phyloP scores from a whole-genome alignment of 805 yeast species.

The Spathaspora arborariae region DNA sequence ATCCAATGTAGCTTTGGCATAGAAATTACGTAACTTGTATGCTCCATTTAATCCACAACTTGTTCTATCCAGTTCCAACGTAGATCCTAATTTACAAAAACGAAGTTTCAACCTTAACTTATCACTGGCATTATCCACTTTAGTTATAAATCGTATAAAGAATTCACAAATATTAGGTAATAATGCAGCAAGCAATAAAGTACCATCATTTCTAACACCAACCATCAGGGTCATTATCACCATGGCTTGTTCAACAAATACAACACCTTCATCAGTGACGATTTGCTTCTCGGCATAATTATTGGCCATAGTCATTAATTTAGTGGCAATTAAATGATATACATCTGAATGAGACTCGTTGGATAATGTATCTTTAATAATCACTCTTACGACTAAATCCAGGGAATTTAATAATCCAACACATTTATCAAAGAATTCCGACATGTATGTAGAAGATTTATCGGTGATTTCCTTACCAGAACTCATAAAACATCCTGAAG shows the following conservation, averaged over 20 bases:
- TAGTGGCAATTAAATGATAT: constrained; percentile 45
- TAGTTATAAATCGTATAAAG: constrained; percentile 24
- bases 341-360: constrained; percentile 60
- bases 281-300: constrained; percentile 25
- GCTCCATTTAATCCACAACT: constrained; percentile 42
- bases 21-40: constrained; percentile 42
- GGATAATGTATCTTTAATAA: constrained; percentile 67
- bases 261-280: constrained; percentile 25
- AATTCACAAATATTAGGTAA: constrained; percentile 27
- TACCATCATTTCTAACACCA: constrained; percentile 28
- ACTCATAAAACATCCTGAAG: constrained; percentile 57
- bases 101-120: constrained; percentile 40
- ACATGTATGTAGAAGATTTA: constrained; percentile 34
- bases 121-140: constrained; percentile 24
- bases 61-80: constrained; percentile 30
- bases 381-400: constrained; percentile 58
- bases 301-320: constrained; percentile 36
- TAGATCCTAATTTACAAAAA: constrained; percentile 35
- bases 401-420: constrained; percentile 45
- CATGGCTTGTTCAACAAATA: constrained; percentile 48
- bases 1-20: constrained; percentile 43
- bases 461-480: constrained; percentile 17
- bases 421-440: constrained; percentile 49
- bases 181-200: constrained; percentile 29
- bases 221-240: constrained; percentile 42